Conservation (phyloP, 805 yeast species). For the Candida quercuum region DNA sequence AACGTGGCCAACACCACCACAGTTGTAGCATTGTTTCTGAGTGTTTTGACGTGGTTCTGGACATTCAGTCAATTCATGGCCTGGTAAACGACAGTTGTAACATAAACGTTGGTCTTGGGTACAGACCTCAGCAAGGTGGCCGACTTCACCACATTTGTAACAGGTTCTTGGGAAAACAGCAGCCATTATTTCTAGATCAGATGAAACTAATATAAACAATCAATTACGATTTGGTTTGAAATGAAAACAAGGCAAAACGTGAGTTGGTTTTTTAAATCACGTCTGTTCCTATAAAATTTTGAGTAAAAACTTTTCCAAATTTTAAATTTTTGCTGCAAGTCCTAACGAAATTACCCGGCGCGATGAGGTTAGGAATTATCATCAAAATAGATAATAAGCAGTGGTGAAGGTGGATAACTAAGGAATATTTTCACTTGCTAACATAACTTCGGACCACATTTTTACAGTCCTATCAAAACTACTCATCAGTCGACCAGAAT, state of each 20-base stretch:
- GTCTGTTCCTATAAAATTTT: not conserved
- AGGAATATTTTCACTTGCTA: too few relatives aligned
- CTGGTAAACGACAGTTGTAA: slow-evolving; percentile 88
- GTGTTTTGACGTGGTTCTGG: slow-evolving; percentile 82
- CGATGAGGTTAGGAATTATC: slow-evolving; percentile 2
- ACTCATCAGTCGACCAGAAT: too few relatives aligned
- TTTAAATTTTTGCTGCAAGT: not conserved
- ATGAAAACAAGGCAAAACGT: not conserved
- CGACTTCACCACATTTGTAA: slow-evolving; percentile 88
- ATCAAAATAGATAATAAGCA: too few relatives aligned
- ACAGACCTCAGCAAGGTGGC: slow-evolving; percentile 88
- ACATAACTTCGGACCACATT: too few relatives aligned
- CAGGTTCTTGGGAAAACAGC: slow-evolving; percentile 64
- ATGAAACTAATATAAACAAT: not conserved
- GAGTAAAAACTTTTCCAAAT: slow-evolving; percentile 1
- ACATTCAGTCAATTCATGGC: slow-evolving; percentile 86
- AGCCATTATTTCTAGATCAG: slow-evolving; percentile 25
- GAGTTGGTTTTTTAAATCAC: not conserved
- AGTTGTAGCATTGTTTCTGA: slow-evolving; percentile 87
- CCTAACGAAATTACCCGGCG: slow-evolving; percentile 3
- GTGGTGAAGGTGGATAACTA: too few relatives aligned
- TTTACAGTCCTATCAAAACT: too few relatives aligned
- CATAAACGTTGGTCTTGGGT: slow-evolving; percentile 79
- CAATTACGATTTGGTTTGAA: not conserved
- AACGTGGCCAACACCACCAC: slow-evolving; percentile 88